These are phyloP conservation scores for Tephrocybe sp. DNA, from an alignment of 768 basidiomycete species.

Conservation along the genomic window DNA sequence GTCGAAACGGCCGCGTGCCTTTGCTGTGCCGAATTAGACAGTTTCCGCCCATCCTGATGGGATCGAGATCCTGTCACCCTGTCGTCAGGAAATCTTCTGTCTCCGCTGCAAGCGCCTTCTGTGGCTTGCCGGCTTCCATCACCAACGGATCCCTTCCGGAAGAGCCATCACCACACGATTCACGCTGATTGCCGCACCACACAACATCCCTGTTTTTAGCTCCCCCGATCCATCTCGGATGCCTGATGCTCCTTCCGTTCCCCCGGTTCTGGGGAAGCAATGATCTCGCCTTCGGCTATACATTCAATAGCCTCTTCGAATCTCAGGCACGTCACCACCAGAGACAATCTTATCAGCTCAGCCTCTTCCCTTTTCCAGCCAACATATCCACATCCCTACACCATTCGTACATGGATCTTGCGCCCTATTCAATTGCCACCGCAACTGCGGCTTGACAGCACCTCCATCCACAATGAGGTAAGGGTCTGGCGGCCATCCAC, in stretches of 20 bases:
- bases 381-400: too few relatives aligned
- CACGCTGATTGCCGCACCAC: constrained; percentile 31
- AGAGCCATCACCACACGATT: constrained; percentile 11
- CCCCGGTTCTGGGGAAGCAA: constrained; percentile 35
- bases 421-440: too few relatives aligned
- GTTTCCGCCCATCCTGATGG: constrained; percentile 42
- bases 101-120: too few relatives aligned
- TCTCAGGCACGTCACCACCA: constrained; percentile 23
- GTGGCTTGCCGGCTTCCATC: not conserved
- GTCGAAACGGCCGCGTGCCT: constrained; percentile 60
- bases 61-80: constrained; percentile 19
- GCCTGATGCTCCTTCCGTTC: constrained; percentile 24
- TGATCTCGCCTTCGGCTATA: constrained; percentile 23
- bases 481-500: too few relatives aligned
- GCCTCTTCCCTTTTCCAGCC: too few relatives aligned
- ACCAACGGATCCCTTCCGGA: constrained; percentile 20
- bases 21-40: constrained; percentile 47
- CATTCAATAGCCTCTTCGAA: constrained; percentile 18
- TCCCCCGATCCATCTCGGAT: constrained; percentile 36
- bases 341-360: too few relatives aligned
- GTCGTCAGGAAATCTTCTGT: constrained; percentile 12
- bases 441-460: too few relatives aligned
- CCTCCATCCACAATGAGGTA: too few relatives aligned
- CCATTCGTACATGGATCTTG: too few relatives aligned
- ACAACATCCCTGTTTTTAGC: constrained; percentile 21